Conservation (phyloP, 495 filamentous ascomycete species). For the Aspergillus saccharolyticus region DNA sequence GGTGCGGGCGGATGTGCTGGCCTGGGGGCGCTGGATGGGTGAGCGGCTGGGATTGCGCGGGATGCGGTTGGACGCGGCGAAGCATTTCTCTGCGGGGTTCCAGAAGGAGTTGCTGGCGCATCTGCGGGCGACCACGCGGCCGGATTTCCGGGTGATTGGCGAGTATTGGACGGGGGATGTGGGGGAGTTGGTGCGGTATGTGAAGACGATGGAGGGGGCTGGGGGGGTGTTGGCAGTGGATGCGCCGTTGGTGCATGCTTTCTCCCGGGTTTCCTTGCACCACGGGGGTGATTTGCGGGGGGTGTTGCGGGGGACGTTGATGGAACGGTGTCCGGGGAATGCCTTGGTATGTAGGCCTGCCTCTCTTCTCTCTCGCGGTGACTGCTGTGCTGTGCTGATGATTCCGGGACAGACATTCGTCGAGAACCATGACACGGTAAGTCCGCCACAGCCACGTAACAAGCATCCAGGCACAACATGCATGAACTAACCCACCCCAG, state of each 20-base stretch:
- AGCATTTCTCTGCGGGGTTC: slow-evolving; percentile 64
- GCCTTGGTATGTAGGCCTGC: slow-evolving; percentile 57
- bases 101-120: slow-evolving; percentile 53
- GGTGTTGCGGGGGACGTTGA: slow-evolving; percentile 58
- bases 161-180: slow-evolving; percentile 67
- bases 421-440: slow-evolving; percentile 40
- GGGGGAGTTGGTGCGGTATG: slow-evolving; percentile 47
- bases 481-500: slow-evolving; percentile 24
- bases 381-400: no score
- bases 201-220: slow-evolving; percentile 50
- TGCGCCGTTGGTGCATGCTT: slow-evolving; percentile 60
- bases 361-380: neutral
- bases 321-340: slow-evolving; percentile 49
- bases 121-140: slow-evolving; percentile 42
- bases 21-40: slow-evolving; percentile 63
- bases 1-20: slow-evolving; percentile 55
- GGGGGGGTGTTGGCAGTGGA: slow-evolving; percentile 62
- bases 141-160: slow-evolving; percentile 61
- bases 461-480: neutral
- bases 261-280: slow-evolving; percentile 48
- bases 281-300: slow-evolving; percentile 51
- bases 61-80: slow-evolving; percentile 68
- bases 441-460: no score
- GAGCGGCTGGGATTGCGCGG: slow-evolving; percentile 52
- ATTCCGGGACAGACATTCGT: slow-evolving; percentile 31